Conservation (phyloP, 768 basidiomycete genomes). For the Hericium coralloides region DNA sequence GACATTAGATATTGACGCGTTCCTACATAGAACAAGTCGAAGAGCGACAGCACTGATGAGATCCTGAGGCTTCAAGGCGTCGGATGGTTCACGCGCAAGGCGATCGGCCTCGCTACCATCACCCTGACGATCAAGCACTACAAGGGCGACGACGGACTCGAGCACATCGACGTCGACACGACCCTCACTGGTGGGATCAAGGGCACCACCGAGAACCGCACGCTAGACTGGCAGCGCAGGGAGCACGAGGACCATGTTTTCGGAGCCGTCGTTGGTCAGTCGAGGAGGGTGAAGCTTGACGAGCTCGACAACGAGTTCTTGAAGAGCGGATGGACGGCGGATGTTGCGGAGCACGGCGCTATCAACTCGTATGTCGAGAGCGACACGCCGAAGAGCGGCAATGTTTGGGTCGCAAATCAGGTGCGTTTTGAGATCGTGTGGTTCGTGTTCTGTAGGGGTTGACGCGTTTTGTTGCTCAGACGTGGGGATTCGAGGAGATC, state of each 20-base stretch:
- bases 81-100: slow-evolving; percentile 58
- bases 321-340: slow-evolving; percentile 34
- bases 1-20: not conserved
- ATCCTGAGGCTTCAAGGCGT: slow-evolving; percentile 68
- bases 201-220: slow-evolving; percentile 47
- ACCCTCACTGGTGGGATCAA: slow-evolving; percentile 53
- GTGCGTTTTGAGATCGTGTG: slow-evolving; percentile 24
- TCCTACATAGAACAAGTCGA: slow-evolving; percentile 48
- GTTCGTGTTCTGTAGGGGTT: not conserved
- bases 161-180: slow-evolving; percentile 61
- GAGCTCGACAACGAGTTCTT: slow-evolving; percentile 28
- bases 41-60: slow-evolving; percentile 52
- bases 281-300: slow-evolving; percentile 21
- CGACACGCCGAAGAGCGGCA: slow-evolving; percentile 52
- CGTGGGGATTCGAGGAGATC: slow-evolving; percentile 15
- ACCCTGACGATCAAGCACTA: slow-evolving; percentile 54
- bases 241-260: slow-evolving; percentile 53
- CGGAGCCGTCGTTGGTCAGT: slow-evolving; percentile 41
- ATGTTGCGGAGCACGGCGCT: slow-evolving; percentile 26
- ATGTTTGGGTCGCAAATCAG: slow-evolving; percentile 56
- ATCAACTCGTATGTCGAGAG: slow-evolving; percentile 39
- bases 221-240: slow-evolving; percentile 46
- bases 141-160: slow-evolving; percentile 47
- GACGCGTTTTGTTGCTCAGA: slow-evolving; percentile 1
- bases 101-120: slow-evolving; percentile 46